Percentiles rank a stretch among this genome's conserved stretches.
phyloP scores from a whole-genome alignment of 345 rosid species.

The Salix arbutifolia region DNA sequence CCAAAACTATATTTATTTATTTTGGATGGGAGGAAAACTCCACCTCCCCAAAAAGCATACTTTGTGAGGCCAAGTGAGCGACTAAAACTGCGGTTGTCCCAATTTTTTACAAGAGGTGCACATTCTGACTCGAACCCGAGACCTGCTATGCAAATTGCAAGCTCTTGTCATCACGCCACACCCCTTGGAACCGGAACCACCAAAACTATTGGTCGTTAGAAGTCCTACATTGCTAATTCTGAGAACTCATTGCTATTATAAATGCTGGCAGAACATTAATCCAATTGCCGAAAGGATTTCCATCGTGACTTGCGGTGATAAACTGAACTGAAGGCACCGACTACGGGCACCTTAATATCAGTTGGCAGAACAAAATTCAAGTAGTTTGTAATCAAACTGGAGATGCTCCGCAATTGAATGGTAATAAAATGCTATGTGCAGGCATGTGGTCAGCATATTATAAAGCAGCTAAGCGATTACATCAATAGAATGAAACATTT shows the following conservation, averaged over 20 bases:
- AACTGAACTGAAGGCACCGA: neutral
- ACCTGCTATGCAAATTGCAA: accelerated
- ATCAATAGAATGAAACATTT: neutral
- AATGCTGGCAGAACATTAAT: constrained; percentile 6
- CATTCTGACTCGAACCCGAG: no score
- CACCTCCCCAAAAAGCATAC: no score
- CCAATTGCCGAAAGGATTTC: neutral
- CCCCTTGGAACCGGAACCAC: neutral
- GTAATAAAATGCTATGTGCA: neutral
- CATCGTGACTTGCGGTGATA: neutral
- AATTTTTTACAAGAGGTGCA: no score
- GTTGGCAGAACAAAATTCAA: neutral
- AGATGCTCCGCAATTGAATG: neutral
- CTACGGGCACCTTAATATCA: neutral
- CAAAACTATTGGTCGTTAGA: constrained; percentile 5
- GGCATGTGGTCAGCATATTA: neutral
- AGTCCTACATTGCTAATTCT: neutral
- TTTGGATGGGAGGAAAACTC: no score
- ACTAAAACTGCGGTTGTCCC: no score
- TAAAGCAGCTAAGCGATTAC: neutral
- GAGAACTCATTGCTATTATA: constrained; percentile 7
- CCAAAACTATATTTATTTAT: neutral
- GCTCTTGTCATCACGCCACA: no score
- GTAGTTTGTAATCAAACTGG: neutral
- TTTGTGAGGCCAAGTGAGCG: no score